Evolutionary conservation across 176 grass and related monocot species (phyloP).

Genomic region (Cenchrus purpureus): DNA sequence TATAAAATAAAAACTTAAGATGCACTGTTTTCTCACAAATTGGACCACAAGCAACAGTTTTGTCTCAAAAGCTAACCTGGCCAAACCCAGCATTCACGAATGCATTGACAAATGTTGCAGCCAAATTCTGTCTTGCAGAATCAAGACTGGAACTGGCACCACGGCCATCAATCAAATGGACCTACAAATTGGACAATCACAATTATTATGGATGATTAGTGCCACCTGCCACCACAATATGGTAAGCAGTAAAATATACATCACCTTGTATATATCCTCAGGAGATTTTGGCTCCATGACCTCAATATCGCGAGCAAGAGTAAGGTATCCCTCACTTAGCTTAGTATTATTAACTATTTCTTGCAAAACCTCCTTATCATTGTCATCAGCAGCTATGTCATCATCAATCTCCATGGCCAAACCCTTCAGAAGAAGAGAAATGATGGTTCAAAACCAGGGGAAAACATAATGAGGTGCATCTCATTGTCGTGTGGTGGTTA

Average conservation of each 20-base stretch:
- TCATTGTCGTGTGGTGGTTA: not conserved
- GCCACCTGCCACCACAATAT: constrained; percentile 7
- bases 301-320: constrained; percentile 97
- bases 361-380: constrained; percentile 84
- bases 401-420: constrained; percentile 85
- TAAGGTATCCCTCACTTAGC: constrained; percentile 85
- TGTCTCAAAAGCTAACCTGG: constrained; percentile 59
- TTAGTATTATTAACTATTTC: constrained; percentile 91
- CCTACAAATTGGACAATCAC: constrained; percentile 56
- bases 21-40: constrained; percentile 3
- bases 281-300: constrained; percentile 99
- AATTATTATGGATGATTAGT: constrained; percentile 20
- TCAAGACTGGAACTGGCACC: constrained; percentile 93
- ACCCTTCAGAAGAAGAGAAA: constrained; percentile 58
- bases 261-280: constrained; percentile 98
- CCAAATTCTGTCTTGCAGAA: constrained; percentile 97
- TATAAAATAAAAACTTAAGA: not conserved
- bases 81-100: constrained; percentile 99
- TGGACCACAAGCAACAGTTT: not conserved
- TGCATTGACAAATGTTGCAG: constrained; percentile 97
- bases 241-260: constrained; percentile 21
- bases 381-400: constrained; percentile 83
- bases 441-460: constrained; percentile 20
- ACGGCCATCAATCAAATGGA: constrained; percentile 96
- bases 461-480: not conserved